Conservation (phyloP, 768 basidiomycete genomes). For the Rhodotorula graminis region DNA sequence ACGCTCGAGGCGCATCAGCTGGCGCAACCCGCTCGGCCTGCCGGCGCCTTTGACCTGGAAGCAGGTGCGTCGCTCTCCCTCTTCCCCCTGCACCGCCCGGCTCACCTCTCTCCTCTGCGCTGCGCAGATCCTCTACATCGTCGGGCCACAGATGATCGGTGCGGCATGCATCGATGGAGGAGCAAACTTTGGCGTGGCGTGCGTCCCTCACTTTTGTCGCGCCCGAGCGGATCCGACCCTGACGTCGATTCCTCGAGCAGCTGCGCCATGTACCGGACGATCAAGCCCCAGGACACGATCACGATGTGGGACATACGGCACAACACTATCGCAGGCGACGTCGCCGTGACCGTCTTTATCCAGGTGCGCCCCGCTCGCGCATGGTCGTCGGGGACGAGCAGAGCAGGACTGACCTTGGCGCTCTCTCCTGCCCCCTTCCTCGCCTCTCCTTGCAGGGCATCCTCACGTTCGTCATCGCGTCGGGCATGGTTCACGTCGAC, state of each 20-base stretch:
- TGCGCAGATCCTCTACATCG: slow-evolving; percentile 37
- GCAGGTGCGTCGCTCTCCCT: slow-evolving; percentile 4
- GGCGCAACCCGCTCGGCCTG: slow-evolving; percentile 29
- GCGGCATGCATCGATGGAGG: slow-evolving; percentile 29
- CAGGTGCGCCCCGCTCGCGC: slow-evolving; percentile 5
- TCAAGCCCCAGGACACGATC: slow-evolving; percentile 9
- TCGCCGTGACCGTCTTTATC: slow-evolving; percentile 37
- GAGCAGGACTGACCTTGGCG: neutral
- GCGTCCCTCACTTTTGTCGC: neutral
- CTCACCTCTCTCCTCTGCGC: neutral
- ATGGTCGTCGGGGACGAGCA: too few relatives aligned
- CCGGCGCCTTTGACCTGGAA: slow-evolving; percentile 29
- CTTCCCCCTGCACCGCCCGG: neutral
- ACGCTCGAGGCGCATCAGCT: neutral
- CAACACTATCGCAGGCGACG: slow-evolving; percentile 34
- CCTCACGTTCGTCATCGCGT: slow-evolving; percentile 38
- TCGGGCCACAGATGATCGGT: slow-evolving; percentile 27
- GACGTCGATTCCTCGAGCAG: neutral
- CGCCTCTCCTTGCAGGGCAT: slow-evolving; percentile 23
- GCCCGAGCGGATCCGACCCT: neutral
- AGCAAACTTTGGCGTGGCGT: slow-evolving; percentile 40
- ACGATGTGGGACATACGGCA: slow-evolving; percentile 33
- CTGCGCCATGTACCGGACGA: slow-evolving; percentile 35
- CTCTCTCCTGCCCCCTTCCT: too few relatives aligned
- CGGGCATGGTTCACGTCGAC: slow-evolving; percentile 38